A percentile compares a stretch with the other conserved stretches of the same genome.
phyloP scores from a whole-genome alignment of 2,329 filamentous ascomycete genomes.

The Colletotrichum sublineola region DNA sequence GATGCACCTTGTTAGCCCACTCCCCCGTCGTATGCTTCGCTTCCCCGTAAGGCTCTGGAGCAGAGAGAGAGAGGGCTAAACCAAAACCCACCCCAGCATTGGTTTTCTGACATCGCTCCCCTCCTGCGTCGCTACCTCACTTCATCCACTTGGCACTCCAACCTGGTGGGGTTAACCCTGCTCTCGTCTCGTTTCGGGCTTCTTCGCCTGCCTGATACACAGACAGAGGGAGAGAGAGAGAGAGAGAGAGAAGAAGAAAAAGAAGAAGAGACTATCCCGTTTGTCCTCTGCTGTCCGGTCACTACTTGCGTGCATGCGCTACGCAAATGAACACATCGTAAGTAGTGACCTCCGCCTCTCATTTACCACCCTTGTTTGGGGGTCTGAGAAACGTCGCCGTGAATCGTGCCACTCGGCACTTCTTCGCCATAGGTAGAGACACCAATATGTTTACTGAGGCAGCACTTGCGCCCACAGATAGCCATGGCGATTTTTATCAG shows the following conservation, averaged over 20 bases:
- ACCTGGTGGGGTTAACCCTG: constrained; percentile 35
- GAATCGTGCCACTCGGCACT: constrained; percentile 5
- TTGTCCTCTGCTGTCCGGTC: background rate
- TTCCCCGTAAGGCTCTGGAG: constrained; percentile 14
- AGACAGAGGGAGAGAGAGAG: background rate
- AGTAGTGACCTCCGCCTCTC: background rate
- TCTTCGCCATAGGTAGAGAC: background rate
- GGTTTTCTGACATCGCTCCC: constrained; percentile 21
- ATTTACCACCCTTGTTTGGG: background rate
- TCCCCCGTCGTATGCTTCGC: background rate
- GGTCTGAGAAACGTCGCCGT: background rate
- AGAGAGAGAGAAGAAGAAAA: background rate
- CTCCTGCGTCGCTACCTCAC: constrained; percentile 25
- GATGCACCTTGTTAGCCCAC: constrained; percentile 9
- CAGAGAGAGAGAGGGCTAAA: background rate
- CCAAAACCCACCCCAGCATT: constrained; percentile 4
- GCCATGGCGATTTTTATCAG: background rate
- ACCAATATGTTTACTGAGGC: background rate
- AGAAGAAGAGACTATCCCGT: background rate
- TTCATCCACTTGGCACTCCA: constrained; percentile 18
- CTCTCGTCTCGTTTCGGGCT: constrained; percentile 27
- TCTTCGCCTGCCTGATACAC: constrained; percentile 15
- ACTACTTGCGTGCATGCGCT: background rate
- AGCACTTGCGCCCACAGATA: background rate
- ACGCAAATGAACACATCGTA: constrained; percentile 5